Conservation (phyloP, 768 basidiomycete genomes). For the Psilocybe tampanensis region DNA sequence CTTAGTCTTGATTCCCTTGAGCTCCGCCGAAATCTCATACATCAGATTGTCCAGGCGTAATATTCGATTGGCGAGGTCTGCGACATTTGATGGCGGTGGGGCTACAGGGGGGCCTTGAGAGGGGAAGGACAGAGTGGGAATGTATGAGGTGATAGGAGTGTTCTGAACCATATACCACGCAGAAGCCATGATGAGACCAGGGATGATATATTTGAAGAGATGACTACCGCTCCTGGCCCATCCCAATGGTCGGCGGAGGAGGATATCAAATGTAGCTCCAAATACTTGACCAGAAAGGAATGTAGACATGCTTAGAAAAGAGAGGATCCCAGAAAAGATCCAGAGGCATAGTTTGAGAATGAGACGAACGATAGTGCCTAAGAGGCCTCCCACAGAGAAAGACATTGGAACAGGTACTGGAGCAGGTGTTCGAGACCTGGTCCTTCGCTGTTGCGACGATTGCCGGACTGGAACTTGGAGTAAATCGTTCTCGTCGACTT, state of each 20-base stretch:
- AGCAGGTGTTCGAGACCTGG: constrained; percentile 34
- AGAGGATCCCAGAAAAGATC: constrained; percentile 27
- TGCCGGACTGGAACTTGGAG: constrained; percentile 23
- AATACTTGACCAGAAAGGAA: constrained; percentile 50
- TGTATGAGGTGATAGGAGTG: constrained; percentile 35
- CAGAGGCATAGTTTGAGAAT: constrained; percentile 23
- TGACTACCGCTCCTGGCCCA: constrained; percentile 37
- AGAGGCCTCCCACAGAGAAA: constrained; percentile 45
- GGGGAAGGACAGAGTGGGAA: constrained; percentile 29
- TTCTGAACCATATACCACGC: constrained; percentile 48
- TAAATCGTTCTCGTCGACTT: constrained; percentile 55
- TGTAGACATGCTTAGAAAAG: constrained; percentile 36
- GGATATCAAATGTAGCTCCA: constrained; percentile 49
- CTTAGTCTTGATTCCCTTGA: constrained; percentile 49
- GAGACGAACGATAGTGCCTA: constrained; percentile 42
- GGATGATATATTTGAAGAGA: constrained; percentile 41
- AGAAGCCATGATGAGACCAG: constrained; percentile 45
- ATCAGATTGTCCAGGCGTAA: constrained; percentile 65
- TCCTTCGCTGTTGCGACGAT: constrained; percentile 23
- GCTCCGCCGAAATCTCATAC: constrained; percentile 58
- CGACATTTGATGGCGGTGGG: constrained; percentile 63
- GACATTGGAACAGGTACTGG: constrained; percentile 20
- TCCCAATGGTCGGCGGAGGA: constrained; percentile 49
- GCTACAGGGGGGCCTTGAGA: constrained; percentile 32
- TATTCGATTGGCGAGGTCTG: constrained; percentile 65